Base-by-base conservation (phyloP, 768 basidiomycete species). In the Phylloporus arenicola region DNA sequence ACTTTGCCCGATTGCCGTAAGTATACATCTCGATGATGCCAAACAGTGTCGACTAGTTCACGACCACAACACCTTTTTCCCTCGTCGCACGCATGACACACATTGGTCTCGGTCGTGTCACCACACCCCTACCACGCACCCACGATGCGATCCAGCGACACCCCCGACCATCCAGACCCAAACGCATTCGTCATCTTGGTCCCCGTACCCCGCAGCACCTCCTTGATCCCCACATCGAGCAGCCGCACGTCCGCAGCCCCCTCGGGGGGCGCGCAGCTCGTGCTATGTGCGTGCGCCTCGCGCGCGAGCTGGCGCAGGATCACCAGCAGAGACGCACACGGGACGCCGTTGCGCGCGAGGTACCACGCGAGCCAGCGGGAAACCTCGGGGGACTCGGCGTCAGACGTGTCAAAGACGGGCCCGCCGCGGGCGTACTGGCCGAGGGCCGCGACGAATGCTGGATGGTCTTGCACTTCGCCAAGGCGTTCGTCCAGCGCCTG, bases 201-300 rank as follows among this genome's bases (percentile, higher is more conserved):
- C 2, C 94, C 94, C 0, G 93, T 88, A 0, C 83, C 80, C 60
- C 92, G 87, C 53, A 96, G 63, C 9, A 96, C 91, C 61, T 94
- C 88, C 58, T 82, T 84, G 54, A 98, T 92, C 0, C 84, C 86
- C 17, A 63, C 64, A 31, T 77, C 75, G 24, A 77, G 63, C n/a
- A 56, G 54, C 10, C 45, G 52, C 27, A 65, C 45, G 42, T 75
- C 66, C 13, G 50, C 46, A 0, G 77, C 81, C 0, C 83, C 84
- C 7, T 76, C 76, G 0, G 84, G 82, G 1, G 74, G 70, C 7
- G 78, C 67, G 3, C 64, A 63, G 9, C 69, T 71, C 13, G 76
- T 55, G 57, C 83, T 84, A 39, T 84, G 80, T 31, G 67, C 55
- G 57, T 83, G 79, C 3, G 86, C 84, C 42, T 84, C 80, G 13